phyloP scores from a whole-genome alignment of 192 early-diverging fungal genomes.

The Backusella australiensis region DNA sequence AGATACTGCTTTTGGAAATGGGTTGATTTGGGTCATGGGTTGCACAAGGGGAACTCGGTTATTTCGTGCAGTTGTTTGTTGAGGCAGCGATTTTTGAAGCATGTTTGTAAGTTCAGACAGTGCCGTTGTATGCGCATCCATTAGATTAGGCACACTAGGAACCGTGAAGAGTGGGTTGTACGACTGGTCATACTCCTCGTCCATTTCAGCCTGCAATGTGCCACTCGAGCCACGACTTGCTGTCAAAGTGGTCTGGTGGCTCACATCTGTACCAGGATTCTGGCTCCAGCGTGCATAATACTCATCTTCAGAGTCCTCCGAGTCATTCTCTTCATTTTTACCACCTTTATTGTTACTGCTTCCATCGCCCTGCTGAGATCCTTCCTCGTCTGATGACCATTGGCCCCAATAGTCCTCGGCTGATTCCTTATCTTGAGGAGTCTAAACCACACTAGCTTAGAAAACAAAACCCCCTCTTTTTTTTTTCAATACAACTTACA shows the following conservation, averaged over 20 bases:
- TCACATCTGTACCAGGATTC: conserved; percentile 30
- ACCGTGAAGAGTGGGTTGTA: conserved; percentile 39
- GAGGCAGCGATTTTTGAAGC: conserved; percentile 28
- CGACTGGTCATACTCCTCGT: conserved; percentile 40
- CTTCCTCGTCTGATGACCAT: conserved; percentile 37
- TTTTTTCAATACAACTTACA: conserved; percentile 3
- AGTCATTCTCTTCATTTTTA: neutral
- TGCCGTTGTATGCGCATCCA: conserved; percentile 30
- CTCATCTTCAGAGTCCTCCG: conserved; percentile 32
- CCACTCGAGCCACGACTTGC: neutral
- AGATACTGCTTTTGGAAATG: conserved; percentile 25
- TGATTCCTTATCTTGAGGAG: conserved; percentile 9
- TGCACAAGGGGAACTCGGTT: neutral
- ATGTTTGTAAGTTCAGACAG: conserved; percentile 32
- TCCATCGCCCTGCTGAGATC: neutral
- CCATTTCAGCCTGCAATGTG: conserved; percentile 28
- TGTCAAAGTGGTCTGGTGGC: neutral
- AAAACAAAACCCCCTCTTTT: neutral
- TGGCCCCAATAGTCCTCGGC: conserved; percentile 41
- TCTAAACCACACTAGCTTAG: neutral
- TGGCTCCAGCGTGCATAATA: conserved; percentile 36
- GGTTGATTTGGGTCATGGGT: conserved; percentile 19
- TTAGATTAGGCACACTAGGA: conserved; percentile 38
- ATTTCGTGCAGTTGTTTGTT: neutral
- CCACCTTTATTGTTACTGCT: neutral